These are phyloP conservation scores for Trichoderma aggressivum DNA, from an alignment of 2,329 filamentous ascomycete genomes.

Conservation along the genomic window DNA sequence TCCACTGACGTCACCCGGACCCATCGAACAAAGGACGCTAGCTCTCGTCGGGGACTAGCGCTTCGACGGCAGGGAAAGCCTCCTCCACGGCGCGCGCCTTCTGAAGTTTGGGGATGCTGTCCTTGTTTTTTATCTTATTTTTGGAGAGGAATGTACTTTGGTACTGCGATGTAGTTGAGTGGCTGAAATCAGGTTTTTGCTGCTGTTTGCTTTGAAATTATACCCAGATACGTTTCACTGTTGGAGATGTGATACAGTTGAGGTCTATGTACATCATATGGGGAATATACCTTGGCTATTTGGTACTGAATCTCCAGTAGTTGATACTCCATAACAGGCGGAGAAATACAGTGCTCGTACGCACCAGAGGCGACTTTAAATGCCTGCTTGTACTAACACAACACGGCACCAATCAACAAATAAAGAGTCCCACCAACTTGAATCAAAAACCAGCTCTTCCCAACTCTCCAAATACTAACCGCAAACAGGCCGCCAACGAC, in stretches of 20 bases:
- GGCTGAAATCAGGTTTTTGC: not conserved
- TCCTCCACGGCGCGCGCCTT: not conserved
- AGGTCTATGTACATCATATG: not conserved
- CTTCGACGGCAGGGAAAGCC: constrained; percentile 5
- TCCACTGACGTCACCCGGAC: constrained; percentile 15
- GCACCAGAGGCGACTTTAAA: not conserved
- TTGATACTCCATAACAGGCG: not conserved
- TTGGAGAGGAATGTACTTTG: not conserved
- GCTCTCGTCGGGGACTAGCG: not conserved
- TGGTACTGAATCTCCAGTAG: not conserved
- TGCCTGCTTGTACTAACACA: not conserved
- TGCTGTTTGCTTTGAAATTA: not conserved
- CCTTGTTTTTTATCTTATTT: not conserved
- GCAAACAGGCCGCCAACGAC: constrained; percentile 4
- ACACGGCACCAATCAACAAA: not conserved
- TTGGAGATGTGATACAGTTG: not conserved
- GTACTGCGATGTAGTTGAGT: not conserved
- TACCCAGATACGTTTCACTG: not conserved
- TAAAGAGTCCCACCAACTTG: not conserved
- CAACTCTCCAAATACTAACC: not conserved
- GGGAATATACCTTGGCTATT: not conserved
- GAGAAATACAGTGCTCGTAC: not conserved
- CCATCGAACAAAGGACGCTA: not conserved
- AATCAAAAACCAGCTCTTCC: not conserved
- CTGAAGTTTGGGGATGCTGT: not conserved